Base-by-base conservation (phyloP, 768 basidiomycete species). In the Peribolospora kevripleyi region DNA sequence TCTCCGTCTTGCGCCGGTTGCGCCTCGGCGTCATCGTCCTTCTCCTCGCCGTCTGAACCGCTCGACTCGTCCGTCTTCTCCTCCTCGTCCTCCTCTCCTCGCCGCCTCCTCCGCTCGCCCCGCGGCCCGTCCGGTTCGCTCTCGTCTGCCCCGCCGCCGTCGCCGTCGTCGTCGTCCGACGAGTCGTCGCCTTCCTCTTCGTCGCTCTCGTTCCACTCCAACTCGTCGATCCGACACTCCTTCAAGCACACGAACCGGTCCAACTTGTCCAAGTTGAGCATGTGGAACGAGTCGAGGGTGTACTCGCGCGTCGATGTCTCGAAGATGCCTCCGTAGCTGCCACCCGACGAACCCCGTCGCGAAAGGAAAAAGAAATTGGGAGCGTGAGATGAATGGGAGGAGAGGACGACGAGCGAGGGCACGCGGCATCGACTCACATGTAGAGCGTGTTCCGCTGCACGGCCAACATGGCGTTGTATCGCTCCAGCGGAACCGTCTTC, bases 401-500 rank as follows among this genome's bases (percentile, higher is more conserved):
- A 50, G 7, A 46, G 36, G 53, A 38, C 25, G 25, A 25, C 25
- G 25, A 25, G 25, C 25, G 25, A 25, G 25, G 25, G 25, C 25
- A 25, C 25, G 25, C 25, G 25, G 25, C 1, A 25, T 25, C 25
- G 10, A 68, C 82, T 14, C 55, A 84, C 83, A 90, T 79, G 67
- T 83, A 90, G 1, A 91, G 70, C 0, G 81, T 85, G 64, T 86
- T 90, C 25, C 78, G 74, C 47, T 85, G 71, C 6, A 88, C 78
- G 0, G 84, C 78, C 6, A 88, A 70, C 85, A 91, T 88, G 4
- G 84, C 75, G 61, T 90, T 91, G 66, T 88, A 90, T 6, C 84
- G 73, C 1, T 78, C 72, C 13, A 80, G 70, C 0, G 87, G 88
- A 1, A 70, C 68, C 0, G 80, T 78, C 57, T 73, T 63, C 43